phyloP scores from a whole-genome alignment of 2,329 filamentous ascomycete genomes.

The Pezicula rhizophila region DNA sequence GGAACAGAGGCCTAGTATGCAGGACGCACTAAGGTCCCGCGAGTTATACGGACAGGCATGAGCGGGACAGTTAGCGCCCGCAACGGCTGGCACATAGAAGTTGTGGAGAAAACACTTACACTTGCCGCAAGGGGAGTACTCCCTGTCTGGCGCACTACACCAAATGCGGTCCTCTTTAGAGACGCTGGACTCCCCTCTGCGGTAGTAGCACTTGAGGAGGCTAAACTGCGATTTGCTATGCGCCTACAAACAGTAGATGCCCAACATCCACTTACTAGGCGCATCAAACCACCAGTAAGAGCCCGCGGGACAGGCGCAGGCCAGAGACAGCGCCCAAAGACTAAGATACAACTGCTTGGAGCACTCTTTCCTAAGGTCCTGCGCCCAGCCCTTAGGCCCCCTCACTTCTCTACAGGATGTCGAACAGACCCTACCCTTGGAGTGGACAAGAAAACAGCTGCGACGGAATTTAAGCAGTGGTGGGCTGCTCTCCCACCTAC shows the following conservation, averaged over 20 bases:
- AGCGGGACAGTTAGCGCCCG: background rate
- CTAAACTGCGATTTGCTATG: background rate
- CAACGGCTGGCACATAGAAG: background rate
- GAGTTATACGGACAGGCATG: background rate
- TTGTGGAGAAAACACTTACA: background rate
- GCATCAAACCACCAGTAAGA: background rate
- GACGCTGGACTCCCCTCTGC: background rate
- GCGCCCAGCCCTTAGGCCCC: background rate
- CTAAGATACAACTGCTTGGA: too few relatives aligned
- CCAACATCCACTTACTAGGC: background rate
- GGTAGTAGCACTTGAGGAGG: background rate
- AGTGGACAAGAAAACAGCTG: background rate
- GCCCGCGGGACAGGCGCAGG: background rate
- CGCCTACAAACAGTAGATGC: background rate
- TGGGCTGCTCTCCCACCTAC: background rate
- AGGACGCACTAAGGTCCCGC: background rate
- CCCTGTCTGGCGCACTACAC: background rate
- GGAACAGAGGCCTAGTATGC: background rate
- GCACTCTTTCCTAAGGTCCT: too few relatives aligned
- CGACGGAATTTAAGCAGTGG: background rate
- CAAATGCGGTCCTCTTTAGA: background rate
- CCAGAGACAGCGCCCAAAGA: background rate
- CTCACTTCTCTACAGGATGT: background rate
- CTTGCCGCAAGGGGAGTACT: background rate
- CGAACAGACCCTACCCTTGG: background rate